These are phyloP conservation scores for Daldinia sp. DNA, from an alignment of 2,329 filamentous ascomycete species.

Conservation along the genomic window DNA sequence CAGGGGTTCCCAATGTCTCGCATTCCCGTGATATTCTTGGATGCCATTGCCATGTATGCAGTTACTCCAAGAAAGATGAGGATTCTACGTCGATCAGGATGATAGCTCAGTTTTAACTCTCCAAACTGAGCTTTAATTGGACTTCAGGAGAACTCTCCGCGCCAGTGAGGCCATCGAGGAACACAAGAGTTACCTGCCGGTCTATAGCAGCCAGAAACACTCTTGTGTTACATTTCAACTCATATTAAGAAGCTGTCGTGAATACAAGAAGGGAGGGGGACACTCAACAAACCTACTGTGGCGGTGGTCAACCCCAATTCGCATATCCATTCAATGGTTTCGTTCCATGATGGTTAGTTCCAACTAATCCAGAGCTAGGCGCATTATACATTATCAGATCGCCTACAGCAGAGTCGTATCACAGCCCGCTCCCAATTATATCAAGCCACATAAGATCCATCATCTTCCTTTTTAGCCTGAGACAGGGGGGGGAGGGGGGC, in stretches of 20 bases:
- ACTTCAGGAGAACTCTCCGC: constrained; percentile 14
- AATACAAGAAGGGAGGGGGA: not conserved
- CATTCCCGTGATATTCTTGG: not conserved
- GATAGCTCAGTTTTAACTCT: constrained; percentile 2
- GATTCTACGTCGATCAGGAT: constrained; percentile 18
- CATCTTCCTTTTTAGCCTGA: constrained; percentile 27
- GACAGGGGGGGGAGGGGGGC: not conserved
- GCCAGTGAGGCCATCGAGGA: not conserved
- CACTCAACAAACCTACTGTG: not conserved
- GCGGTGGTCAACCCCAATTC: not conserved
- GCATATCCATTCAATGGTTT: not conserved
- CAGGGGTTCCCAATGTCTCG: not conserved
- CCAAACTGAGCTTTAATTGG: constrained; percentile 6
- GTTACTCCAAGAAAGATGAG: constrained; percentile 1
- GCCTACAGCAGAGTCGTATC: not conserved
- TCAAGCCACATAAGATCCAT: constrained; percentile 6
- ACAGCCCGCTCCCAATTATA: not conserved
- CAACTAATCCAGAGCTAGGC: too few relatives aligned
- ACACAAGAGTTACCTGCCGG: not conserved
- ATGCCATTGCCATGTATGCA: not conserved
- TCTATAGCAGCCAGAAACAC: not conserved
- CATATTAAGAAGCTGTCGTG: not conserved
- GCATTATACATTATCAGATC: not conserved
- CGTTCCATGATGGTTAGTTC: not conserved
- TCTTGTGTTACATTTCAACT: not conserved